A percentile compares a stretch with the other conserved stretches of the same genome.
Evolutionary conservation across 179 eudicot species (phyloP).

Genomic region (Nepenthes alata): DNA sequence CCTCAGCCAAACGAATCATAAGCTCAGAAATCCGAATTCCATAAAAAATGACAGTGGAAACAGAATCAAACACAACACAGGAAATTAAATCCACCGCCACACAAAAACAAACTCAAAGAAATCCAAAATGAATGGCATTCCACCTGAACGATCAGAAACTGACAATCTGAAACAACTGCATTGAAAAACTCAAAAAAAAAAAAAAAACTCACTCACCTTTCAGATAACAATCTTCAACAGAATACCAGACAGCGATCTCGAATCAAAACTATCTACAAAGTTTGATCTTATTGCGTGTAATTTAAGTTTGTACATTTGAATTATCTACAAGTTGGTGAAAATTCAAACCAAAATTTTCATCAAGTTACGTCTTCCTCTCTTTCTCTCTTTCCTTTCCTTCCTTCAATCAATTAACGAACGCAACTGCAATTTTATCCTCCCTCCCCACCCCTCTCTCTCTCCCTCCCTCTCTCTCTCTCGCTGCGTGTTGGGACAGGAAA

Average conservation of each 20-base stretch:
- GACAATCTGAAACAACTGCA: too few relatives aligned
- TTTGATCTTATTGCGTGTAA: too few relatives aligned
- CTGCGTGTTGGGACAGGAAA: slow-evolving; percentile 23
- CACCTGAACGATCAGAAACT: too few relatives aligned
- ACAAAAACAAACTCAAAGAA: neutral
- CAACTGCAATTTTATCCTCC: slow-evolving; percentile 10
- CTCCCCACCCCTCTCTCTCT: slow-evolving; percentile 7
- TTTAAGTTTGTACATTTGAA: neutral
- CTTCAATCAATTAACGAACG: slow-evolving; percentile 16
- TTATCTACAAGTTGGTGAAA: neutral
- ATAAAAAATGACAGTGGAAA: neutral
- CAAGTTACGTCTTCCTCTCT: neutral
- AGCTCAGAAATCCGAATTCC: neutral
- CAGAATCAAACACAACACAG: slow-evolving; percentile 5
- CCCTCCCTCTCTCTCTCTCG: slow-evolving; percentile 10
- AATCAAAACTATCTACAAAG: slow-evolving; percentile 10
- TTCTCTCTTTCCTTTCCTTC: neutral
- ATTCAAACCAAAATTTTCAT: neutral
- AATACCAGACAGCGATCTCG: slow-evolving; percentile 1
- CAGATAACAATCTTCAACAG: slow-evolving; percentile 12
- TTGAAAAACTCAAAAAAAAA: neutral
- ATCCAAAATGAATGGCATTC: too few relatives aligned
- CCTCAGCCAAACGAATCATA: slow-evolving; percentile 1
- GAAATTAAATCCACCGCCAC: neutral
- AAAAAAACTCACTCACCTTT: slow-evolving; percentile 7